Conservation (phyloP, 192 early-diverging fungal genomes). For the Martensiomyces pterosporus region DNA sequence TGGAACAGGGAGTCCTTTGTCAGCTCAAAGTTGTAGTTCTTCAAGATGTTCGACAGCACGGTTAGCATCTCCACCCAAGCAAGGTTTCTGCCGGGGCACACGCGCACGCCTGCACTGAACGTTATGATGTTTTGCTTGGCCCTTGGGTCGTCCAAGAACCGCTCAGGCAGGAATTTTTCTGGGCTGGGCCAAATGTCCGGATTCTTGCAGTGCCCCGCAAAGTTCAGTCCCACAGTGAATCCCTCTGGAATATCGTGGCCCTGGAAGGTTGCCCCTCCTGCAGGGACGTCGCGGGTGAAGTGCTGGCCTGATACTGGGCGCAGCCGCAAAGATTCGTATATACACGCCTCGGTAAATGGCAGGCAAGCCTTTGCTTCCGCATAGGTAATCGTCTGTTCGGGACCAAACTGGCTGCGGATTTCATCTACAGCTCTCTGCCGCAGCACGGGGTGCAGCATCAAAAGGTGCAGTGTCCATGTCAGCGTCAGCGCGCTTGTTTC, state of each 20-base stretch:
- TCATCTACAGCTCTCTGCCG: constrained; percentile 1
- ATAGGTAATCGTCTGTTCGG: not conserved
- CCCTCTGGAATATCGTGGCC: constrained; percentile 24
- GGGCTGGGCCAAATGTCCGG: constrained; percentile 12
- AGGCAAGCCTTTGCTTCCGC: not conserved
- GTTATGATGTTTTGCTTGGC: constrained; percentile 30
- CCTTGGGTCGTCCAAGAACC: constrained; percentile 13
- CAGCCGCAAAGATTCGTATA: constrained; percentile 29
- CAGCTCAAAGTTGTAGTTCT: constrained; percentile 11
- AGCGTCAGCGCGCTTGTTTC: constrained; percentile 33
- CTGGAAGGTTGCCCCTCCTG: not conserved
- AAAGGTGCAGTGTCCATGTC: constrained; percentile 30
- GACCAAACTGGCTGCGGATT: constrained; percentile 6
- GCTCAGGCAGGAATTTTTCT: constrained; percentile 5
- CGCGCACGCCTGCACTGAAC: constrained; percentile 24
- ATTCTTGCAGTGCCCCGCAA: not conserved
- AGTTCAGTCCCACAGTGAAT: constrained; percentile 1
- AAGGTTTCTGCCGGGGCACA: constrained; percentile 34
- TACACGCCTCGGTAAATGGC: constrained; percentile 28
- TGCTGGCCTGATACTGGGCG: constrained; percentile 18
- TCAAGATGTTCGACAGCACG: constrained; percentile 25
- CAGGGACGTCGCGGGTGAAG: constrained; percentile 12
- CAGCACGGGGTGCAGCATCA: constrained; percentile 25
- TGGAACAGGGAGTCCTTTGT: constrained; percentile 5
- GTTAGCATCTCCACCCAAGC: constrained; percentile 31